Evolutionary conservation across 805 yeast genomes (phyloP), one percentile per base, ranked within the genome.

Genomic region (Kodamaea sagamina): DNA sequence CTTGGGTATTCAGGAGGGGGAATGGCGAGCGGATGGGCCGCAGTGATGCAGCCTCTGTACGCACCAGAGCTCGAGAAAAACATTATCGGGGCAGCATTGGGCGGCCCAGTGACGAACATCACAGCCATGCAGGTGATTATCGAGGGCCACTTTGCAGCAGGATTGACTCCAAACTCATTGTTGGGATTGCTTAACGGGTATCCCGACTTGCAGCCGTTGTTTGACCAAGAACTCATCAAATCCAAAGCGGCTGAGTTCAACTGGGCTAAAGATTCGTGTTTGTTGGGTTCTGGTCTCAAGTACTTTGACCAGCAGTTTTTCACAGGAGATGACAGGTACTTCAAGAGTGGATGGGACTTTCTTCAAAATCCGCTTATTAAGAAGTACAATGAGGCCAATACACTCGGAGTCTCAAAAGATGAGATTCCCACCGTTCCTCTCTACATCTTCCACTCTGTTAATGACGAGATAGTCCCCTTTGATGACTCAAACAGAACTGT

Each of bases 1-100:
- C 62, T 67, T 67, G 74, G 74, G 0, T 68, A 63, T 40, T 63
- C 69, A 2, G 74, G 74, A 8, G 73, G 72, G 5, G 55, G 66
- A 0, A 44, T 65, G 21, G 68, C 73, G 8, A 42, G 64, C 10
- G 59, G 63, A 1, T 68, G 73, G 73, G 71, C 71, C 8, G 60
- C 67, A 2, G 56, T 61, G 5, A 47, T 65, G 17, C 68, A 63
- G 43, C 70, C 71, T 7, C 36, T 47, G 2, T 68, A 68, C 42
- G 72, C 72, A 2, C 64, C 67, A 1, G 72, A 68, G n/a, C 49
- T 54, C 19, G 21, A 47, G 52, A 25, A 38, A 26, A 36, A 41
- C 49, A 10, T 57, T 40, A 42, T 56, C 47, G 74, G 72, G 10
- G 67, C 56, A 7, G 65, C 66, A 1, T 24, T 66, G 12, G 72